Evolutionary conservation across 148 eudicot genomes (phyloP), one percentile per base, ranked within the genome.

Genomic region (Cornus suecica): DNA sequence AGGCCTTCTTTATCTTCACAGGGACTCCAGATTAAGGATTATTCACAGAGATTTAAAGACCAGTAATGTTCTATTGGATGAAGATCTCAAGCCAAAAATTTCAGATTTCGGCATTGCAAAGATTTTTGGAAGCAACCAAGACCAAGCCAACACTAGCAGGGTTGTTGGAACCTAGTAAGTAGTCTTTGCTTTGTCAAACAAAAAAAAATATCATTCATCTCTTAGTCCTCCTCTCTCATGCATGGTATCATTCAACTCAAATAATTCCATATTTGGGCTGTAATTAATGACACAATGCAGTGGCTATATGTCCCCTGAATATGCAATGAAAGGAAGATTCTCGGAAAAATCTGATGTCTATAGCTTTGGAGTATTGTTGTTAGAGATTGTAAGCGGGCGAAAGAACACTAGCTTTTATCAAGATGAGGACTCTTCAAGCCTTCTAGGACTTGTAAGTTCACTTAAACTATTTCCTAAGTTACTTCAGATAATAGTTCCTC

Each of bases 61-160:
- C 1, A 48, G 54, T 48, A 48, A 48, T 16, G 20, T 48, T 48
- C 4, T 48, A 2, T 48, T 48, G 3, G 54, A 48, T 48, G 20
- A 48, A 48, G 54, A 48, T 13, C 20, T 48, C 0, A 48, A 48
- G 13, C 54, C 54, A 48, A 48, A 48, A 48, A 48, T 48, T 48
- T 48, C 54, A 48, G 54, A 48, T 16, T 48, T 48, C 83, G 90
- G 16, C 42, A 85, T 87, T 88, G 90, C 90, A 34, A 85, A 86
- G 56, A 87, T 83, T 11, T 85, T 80, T 66, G 83, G 76, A 30
- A 71, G 77, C 18, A 69, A 77, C 63, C 84, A 85, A 76, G 79
- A 78, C 72, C 79, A 83, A 32, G 84, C 80, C n/a, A 71, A 77
- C 77, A 85, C 90, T 26, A 70, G 27, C 77, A 48, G 54, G 54